Conservation (phyloP, 257 asterid species). For the Plantago major region DNA sequence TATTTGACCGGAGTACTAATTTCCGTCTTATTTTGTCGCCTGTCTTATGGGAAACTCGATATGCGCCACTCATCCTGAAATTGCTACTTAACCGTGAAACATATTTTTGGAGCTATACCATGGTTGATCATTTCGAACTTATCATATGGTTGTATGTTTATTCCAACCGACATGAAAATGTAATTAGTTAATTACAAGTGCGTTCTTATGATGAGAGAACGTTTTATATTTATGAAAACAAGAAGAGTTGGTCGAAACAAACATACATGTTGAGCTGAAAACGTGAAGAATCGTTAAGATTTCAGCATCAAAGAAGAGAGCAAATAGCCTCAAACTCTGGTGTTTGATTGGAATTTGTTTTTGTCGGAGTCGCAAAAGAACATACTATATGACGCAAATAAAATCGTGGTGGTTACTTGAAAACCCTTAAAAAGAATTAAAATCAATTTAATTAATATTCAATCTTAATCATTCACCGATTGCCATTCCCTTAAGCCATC, state of each 20-base stretch:
- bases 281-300: background rate
- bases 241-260: background rate
- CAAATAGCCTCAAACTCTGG: constrained; percentile 14
- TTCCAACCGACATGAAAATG: too few species aligned
- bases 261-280: background rate
- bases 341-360: constrained; percentile 8
- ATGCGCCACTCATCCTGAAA: too few species aligned
- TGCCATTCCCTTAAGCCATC: background rate
- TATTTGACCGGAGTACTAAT: too few species aligned
- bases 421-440: background rate
- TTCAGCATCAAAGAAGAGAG: background rate
- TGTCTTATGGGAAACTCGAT: too few species aligned
- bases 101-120: too few species aligned
- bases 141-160: background rate
- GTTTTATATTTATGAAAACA: background rate
- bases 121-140: too few species aligned
- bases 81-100: too few species aligned
- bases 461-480: background rate
- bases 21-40: too few species aligned
- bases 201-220: too few species aligned
- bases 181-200: too few species aligned
- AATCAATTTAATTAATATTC: background rate
- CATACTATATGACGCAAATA: background rate
- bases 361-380: background rate
- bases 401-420: background rate